Evolutionary conservation across 2,329 filamentous ascomycete genomes (phyloP).

Genomic region (Sporothrix luriei): DNA sequence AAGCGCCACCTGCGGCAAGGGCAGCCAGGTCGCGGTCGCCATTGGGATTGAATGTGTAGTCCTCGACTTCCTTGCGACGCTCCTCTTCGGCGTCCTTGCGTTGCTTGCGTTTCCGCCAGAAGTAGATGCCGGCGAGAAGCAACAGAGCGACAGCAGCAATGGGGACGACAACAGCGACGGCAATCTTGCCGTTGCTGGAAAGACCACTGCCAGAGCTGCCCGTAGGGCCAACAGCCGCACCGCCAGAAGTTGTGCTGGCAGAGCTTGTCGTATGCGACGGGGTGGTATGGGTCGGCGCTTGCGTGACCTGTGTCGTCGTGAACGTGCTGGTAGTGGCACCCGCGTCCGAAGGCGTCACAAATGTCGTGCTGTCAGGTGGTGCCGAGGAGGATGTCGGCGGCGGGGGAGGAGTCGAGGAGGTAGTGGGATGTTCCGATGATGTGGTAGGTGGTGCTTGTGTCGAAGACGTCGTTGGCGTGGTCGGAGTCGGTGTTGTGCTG

Average conservation of each 20-base stretch:
- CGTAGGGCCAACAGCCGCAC: slow-evolving; percentile 39
- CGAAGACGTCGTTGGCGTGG: slow-evolving; percentile 21
- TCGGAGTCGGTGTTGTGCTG: slow-evolving; percentile 33
- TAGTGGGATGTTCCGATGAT: slow-evolving; percentile 27
- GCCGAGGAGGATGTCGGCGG: slow-evolving; percentile 36
- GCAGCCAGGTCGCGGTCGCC: slow-evolving; percentile 76
- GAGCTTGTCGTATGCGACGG: slow-evolving; percentile 17
- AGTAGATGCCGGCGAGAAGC: slow-evolving; percentile 73
- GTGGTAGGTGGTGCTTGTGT: slow-evolving; percentile 20
- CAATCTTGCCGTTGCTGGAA: slow-evolving; percentile 70
- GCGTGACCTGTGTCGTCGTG: slow-evolving; percentile 35
- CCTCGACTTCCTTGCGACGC: slow-evolving; percentile 92
- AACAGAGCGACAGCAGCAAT: slow-evolving; percentile 85
- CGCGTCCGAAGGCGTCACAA: slow-evolving; percentile 42
- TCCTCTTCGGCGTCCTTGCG: slow-evolving; percentile 83
- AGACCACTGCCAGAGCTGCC: slow-evolving; percentile 50
- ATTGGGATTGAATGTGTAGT: slow-evolving; percentile 98
- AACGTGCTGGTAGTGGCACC: slow-evolving; percentile 33
- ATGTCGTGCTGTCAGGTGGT: slow-evolving; percentile 33
- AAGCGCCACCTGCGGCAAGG: slow-evolving; percentile 45
- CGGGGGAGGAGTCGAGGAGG: slow-evolving; percentile 28
- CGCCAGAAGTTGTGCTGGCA: slow-evolving; percentile 37
- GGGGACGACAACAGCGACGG: slow-evolving; percentile 90
- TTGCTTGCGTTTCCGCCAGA: slow-evolving; percentile 88
- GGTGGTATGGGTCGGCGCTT: slow-evolving; percentile 38